These are phyloP conservation scores for Penicillium odoratum DNA, from an alignment of 495 filamentous ascomycete species.

Conservation along the genomic window DNA sequence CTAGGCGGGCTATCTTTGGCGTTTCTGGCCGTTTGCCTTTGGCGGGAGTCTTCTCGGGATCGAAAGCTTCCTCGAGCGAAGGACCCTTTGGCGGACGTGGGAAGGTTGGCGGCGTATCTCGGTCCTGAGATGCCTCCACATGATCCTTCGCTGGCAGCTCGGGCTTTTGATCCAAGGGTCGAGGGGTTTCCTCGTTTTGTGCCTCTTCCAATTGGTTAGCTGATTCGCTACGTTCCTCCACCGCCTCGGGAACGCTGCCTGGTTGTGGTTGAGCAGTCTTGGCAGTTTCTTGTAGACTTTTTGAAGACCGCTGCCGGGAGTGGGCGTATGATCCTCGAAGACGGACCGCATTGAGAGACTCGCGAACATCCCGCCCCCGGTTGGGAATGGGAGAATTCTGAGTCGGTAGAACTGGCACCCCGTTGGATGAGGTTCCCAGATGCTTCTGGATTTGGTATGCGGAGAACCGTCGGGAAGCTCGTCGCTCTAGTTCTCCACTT, in stretches of 20 bases:
- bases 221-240: conserved; percentile 35
- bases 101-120: conserved; percentile 26
- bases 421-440: conserved; percentile 75
- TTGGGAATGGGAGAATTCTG: conserved; percentile 89
- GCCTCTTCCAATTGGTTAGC: conserved; percentile 36
- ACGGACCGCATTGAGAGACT: conserved; percentile 91
- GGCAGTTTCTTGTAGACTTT: conserved; percentile 55
- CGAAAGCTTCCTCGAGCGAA: conserved; percentile 39
- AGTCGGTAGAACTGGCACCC: conserved; percentile 79
- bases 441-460: conserved; percentile 95
- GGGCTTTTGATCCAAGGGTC: conserved; percentile 63
- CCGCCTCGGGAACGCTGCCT: conserved; percentile 66
- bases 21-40: conserved; percentile 35
- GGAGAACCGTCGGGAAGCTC: conserved; percentile 90
- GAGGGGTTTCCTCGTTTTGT: conserved; percentile 43
- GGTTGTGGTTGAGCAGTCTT: conserved; percentile 47
- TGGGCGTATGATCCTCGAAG: conserved; percentile 68
- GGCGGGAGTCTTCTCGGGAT: conserved; percentile 50
- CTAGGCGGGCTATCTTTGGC: conserved; percentile 31
- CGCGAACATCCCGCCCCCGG: conserved; percentile 80
- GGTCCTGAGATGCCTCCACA: conserved; percentile 23
- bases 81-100: conserved; percentile 38
- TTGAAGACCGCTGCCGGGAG: conserved; percentile 59
- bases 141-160: conserved; percentile 38
- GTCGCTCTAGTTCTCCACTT: conserved; percentile 87